Evolutionary conservation across 2,329 filamentous ascomycete genomes (phyloP), one percentile per base, ranked within the genome.

Genomic region (Teratosphaeria zuluensis): DNA sequence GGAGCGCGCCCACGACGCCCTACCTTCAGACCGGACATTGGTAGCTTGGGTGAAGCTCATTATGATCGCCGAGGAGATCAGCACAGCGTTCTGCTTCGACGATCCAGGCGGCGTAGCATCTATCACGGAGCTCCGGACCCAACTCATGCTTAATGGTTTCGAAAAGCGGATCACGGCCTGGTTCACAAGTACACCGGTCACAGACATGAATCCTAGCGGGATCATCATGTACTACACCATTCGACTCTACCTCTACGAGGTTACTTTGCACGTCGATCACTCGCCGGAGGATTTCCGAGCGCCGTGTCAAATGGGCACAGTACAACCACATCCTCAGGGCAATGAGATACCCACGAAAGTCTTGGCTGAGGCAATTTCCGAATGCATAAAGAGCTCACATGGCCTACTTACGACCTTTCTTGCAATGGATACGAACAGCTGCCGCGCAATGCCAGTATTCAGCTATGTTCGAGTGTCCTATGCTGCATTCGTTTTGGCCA

Each of bases 181-280:
- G 74, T 76, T 76, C 54, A 76, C 74, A 14, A 74, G 77, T n/a
- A 77, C 86, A 12, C 77, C 81, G 0, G 14, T 61, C 35, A 52
- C 33, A 16, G 61, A 57, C 16, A 53, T 61, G 38, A 59, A 68
- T 85, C 85, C 82, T n/a, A 79, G 83, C 0, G 75, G 90, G 53
- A 75, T 76, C 19, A 80, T 90, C 63, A 81, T 82, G 61, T 84
- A 89, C 63, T 77, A 85, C 62, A 80, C 87, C 1, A 70, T 89
- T 38, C 86, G 80, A 61, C 75, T 92, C 2, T 90, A 88, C 69
- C 85, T 91, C 76, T 86, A 92, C 69, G 89, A 92, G 71, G 83
- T 89, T 57, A 84, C 83, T 2, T 81, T 92, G 62, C 85, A 89
- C 63, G 77, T 82, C 8, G 84, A 88, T 56, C 80, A 82, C 62